Percentiles rank a stretch among this genome's conserved stretches.
These are phyloP conservation scores for Nicotiana benthamiana DNA, from an alignment of 257 asterid species.

Conservation along the genomic window DNA sequence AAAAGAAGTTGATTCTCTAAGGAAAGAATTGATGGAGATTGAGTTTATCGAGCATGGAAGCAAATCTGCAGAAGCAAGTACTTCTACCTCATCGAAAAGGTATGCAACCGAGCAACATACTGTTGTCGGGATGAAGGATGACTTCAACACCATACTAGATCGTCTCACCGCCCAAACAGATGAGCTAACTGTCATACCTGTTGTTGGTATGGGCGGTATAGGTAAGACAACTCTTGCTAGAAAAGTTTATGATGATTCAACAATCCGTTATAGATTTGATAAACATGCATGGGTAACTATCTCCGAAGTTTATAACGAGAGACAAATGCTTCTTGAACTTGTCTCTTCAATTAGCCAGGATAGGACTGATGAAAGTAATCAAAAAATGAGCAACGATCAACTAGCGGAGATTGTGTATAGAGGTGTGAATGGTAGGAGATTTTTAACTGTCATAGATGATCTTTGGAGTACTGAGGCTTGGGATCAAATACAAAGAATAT, in stretches of 20 bases:
- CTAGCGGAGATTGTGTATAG: not conserved
- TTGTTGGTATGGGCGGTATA: slow-evolving; percentile 4
- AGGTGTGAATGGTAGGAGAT: slow-evolving; percentile 1
- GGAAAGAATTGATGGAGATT: slow-evolving; percentile 6
- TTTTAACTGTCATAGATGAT: slow-evolving; percentile 17
- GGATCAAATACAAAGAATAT: not conserved
- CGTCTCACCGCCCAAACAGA: not conserved
- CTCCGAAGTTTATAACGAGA: not conserved
- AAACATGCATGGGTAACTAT: not conserved
- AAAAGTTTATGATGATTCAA: not conserved
- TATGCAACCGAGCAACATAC: not conserved
- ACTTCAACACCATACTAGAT: not conserved
- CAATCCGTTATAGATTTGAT: not conserved
- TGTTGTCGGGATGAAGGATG: not conserved
- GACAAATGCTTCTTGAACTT: not conserved
- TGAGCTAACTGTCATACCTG: not conserved
- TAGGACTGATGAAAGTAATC: not conserved
- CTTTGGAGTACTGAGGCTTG: slow-evolving; percentile 11
- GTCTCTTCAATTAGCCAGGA: not conserved
- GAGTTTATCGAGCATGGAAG: not conserved
- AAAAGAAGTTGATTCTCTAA: not conserved
- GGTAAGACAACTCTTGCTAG: slow-evolving; percentile 3
- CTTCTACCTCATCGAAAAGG: not conserved
- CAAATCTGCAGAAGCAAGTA: not conserved
- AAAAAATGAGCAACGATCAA: not conserved